These are phyloP conservation scores for Diaporthe australafricana DNA, from an alignment of 2,329 filamentous ascomycete genomes.

Conservation along the genomic window DNA sequence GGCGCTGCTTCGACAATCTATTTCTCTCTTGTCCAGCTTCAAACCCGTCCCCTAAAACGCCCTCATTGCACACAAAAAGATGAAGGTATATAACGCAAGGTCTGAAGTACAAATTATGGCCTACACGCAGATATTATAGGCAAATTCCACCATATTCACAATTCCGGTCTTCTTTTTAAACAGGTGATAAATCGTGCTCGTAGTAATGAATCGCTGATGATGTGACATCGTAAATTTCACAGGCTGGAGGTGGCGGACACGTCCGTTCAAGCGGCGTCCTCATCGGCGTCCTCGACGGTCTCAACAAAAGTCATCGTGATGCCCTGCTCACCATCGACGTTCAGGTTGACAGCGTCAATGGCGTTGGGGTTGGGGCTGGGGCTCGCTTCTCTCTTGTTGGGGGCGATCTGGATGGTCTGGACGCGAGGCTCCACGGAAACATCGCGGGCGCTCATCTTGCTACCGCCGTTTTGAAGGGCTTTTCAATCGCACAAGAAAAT, in stretches of 20 bases:
- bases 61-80: not conserved
- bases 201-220: slow-evolving; percentile 11
- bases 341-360: slow-evolving; percentile 58
- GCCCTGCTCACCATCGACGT: slow-evolving; percentile 56
- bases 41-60: not conserved
- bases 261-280: slow-evolving; percentile 27
- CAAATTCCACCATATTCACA: slow-evolving; percentile 12
- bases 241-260: not conserved
- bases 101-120: slow-evolving; percentile 14
- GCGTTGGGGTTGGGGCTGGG: slow-evolving; percentile 39
- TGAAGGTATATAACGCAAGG: slow-evolving; percentile 22
- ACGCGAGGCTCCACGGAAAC: slow-evolving; percentile 33
- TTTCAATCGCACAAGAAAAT: not conserved
- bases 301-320: slow-evolving; percentile 61
- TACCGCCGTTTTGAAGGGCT: slow-evolving; percentile 44
- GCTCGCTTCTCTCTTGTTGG: slow-evolving; percentile 34
- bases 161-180: slow-evolving; percentile 13
- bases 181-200: not conserved
- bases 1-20: slow-evolving; percentile 19
- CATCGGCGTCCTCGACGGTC: slow-evolving; percentile 49
- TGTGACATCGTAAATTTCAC: not conserved
- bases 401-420: slow-evolving; percentile 35
- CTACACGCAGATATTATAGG: not conserved
- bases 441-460: slow-evolving; percentile 38
- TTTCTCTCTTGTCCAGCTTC: slow-evolving; percentile 7